Base-by-base conservation (phyloP, 768 basidiomycete genomes). In the Mycena haematopus region DNA sequence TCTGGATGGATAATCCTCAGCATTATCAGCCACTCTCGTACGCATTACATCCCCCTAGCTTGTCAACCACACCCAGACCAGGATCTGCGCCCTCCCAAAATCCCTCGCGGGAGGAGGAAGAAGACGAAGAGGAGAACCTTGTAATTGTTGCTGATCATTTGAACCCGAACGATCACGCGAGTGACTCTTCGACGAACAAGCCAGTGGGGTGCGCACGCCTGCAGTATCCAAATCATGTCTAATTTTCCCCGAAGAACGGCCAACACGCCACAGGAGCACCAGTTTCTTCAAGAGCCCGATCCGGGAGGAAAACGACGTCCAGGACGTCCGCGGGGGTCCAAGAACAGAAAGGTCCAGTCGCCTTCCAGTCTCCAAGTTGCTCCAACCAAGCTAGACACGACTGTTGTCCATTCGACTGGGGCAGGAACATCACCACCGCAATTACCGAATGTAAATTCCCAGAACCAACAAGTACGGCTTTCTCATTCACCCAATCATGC, bases 1-100 rank as follows among this genome's bases (percentile, higher is more conserved):
- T 45, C 31, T 44, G 29, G 40, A 85, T 85, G 84, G 82, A 90
- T 76, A 90, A 90, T 73, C 88, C 89, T 58, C 89, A 91, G 72
- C 88, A 89, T 65, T 90, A 92, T 77, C 90, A 91, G 65, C 88
- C 91, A 27, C 82, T 92, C 68, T 92, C 90, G 58, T 88, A 91
- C 79, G 91, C 91, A 45, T 80, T 92, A 40, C 79, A 89, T 72
- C 87, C 86, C 0, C 88, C 85, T 65, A 61, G 46, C 9, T 77
- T 73, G 71, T 75, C 73, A 54, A 71, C 73, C 31, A 72, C 60
- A 55, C 76, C 63, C 68, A 64, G 62, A 36, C 55, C 76, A 69
- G 73, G 69, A 38, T 22, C 50, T 25, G 29, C 56, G 29, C 51
- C 42, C 45, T 31, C 60, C 60, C 54, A 27, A 6, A 47, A 25